These are phyloP conservation scores for Mortierella claussenii DNA, from an alignment of 192 early-diverging fungal genomes.

Conservation along the genomic window DNA sequence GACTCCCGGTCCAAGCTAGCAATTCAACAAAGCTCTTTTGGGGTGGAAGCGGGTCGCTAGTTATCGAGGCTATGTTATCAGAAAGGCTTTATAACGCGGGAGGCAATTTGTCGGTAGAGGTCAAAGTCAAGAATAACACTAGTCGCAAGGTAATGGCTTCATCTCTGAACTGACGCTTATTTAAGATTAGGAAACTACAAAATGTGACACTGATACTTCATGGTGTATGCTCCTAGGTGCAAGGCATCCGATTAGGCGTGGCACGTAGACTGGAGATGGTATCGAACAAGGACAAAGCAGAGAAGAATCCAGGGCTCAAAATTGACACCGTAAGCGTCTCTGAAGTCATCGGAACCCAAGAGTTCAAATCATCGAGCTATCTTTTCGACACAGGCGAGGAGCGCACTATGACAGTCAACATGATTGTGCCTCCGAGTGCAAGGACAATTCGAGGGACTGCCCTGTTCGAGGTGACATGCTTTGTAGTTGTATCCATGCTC, in stretches of 20 bases:
- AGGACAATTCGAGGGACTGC: constrained; percentile 66
- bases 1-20: constrained; percentile 35
- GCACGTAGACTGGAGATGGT: constrained; percentile 59
- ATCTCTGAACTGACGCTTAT: no score
- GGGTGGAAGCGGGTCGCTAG: constrained; percentile 53
- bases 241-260: constrained; percentile 63
- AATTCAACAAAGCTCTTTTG: constrained; percentile 57
- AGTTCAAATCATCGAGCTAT: constrained; percentile 67
- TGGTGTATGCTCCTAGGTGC: no score
- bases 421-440: constrained; percentile 66
- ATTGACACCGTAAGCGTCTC: constrained; percentile 57
- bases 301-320: constrained; percentile 52
- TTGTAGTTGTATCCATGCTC: constrained; percentile 55
- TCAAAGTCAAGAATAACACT: constrained; percentile 60
- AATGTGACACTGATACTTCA: no score
- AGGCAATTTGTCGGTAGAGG: constrained; percentile 55
- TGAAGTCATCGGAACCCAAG: constrained; percentile 50
- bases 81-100: constrained; percentile 53
- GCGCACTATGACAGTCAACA: constrained; percentile 59
- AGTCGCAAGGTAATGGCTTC: constrained; percentile 56
- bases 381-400: constrained; percentile 70
- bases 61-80: constrained; percentile 46
- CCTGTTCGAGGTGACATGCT: constrained; percentile 65
- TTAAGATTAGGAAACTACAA: no score
- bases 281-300: constrained; percentile 56